Conservation (phyloP, 2,329 filamentous ascomycete species). For the Aspergillus floridensis region DNA sequence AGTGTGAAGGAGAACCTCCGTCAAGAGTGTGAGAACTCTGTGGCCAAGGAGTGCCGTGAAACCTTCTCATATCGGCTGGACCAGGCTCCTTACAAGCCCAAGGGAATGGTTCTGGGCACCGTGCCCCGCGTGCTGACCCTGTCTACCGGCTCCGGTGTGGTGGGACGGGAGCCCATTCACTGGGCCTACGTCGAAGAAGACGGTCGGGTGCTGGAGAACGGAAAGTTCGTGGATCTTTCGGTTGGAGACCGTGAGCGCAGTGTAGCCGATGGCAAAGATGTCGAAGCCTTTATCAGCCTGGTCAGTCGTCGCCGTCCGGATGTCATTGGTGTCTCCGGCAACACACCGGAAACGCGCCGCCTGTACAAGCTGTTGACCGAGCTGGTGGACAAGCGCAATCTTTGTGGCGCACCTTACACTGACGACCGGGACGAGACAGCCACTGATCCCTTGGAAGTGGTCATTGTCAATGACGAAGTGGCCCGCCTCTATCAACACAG, state of each 20-base stretch:
- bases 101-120: conserved; percentile 85
- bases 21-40: conserved; percentile 88
- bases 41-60: conserved; percentile 83
- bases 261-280: conserved; percentile 62
- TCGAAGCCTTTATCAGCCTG: conserved; percentile 72
- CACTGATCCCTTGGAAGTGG: conserved; percentile 77
- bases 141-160: conserved; percentile 78
- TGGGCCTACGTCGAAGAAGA: conserved; percentile 96
- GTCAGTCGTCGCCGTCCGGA: conserved; percentile 80
- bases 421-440: conserved; percentile 76
- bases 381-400: conserved; percentile 71
- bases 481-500: conserved; percentile 95
- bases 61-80: conserved; percentile 87
- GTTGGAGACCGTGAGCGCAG: conserved; percentile 64
- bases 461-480: conserved; percentile 94
- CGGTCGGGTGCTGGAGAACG: conserved; percentile 81
- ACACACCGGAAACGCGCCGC: conserved; percentile 79
- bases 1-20: conserved; percentile 93
- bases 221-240: conserved; percentile 77
- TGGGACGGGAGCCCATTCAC: conserved; percentile 71
- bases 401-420: conserved; percentile 78
- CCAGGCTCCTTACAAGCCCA: conserved; percentile 93
- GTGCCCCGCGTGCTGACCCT: conserved; percentile 81
- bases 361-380: conserved; percentile 78
- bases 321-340: conserved; percentile 85